Conservation (phyloP, 805 yeast species). For the Suhomyces vadensis region DNA sequence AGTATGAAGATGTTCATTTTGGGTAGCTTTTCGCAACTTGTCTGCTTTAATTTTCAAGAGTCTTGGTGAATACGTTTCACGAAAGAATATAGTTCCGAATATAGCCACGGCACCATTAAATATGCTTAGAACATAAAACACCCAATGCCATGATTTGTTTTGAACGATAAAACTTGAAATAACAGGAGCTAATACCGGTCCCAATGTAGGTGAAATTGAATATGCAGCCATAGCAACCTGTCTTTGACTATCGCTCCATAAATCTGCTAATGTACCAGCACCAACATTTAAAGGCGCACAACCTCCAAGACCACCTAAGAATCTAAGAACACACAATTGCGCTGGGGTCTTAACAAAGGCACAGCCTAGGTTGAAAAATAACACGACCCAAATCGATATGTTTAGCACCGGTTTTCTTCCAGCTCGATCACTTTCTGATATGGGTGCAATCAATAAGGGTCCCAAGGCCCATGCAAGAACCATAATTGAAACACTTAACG, state of each 20-base stretch:
- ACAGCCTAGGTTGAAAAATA: slow-evolving; percentile 37
- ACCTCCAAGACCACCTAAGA: slow-evolving; percentile 40
- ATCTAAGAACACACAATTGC: slow-evolving; percentile 35
- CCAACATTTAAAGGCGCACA: slow-evolving; percentile 40
- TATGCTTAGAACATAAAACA: slow-evolving; percentile 34
- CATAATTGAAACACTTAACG: slow-evolving; percentile 39
- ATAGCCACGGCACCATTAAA: slow-evolving; percentile 37
- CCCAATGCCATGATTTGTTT: slow-evolving; percentile 38
- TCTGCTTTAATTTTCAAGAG: slow-evolving; percentile 30
- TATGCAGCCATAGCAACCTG: slow-evolving; percentile 38
- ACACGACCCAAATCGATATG: slow-evolving; percentile 34
- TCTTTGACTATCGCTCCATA: slow-evolving; percentile 34
- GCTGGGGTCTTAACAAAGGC: slow-evolving; percentile 35
- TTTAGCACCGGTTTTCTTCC: slow-evolving; percentile 38
- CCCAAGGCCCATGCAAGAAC: slow-evolving; percentile 43
- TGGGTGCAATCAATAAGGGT: slow-evolving; percentile 40
- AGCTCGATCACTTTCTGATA: slow-evolving; percentile 37
- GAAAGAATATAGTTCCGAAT: slow-evolving; percentile 29
- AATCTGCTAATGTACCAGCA: slow-evolving; percentile 41
- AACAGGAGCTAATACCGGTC: slow-evolving; percentile 41
- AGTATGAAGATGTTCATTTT: slow-evolving; percentile 39
- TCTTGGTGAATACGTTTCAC: slow-evolving; percentile 40
- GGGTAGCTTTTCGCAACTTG: slow-evolving; percentile 32
- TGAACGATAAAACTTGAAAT: slow-evolving; percentile 38
- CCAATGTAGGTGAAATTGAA: slow-evolving; percentile 38